phyloP scores from a whole-genome alignment of 2,329 filamentous ascomycete species.

The Calonectria crousiana region DNA sequence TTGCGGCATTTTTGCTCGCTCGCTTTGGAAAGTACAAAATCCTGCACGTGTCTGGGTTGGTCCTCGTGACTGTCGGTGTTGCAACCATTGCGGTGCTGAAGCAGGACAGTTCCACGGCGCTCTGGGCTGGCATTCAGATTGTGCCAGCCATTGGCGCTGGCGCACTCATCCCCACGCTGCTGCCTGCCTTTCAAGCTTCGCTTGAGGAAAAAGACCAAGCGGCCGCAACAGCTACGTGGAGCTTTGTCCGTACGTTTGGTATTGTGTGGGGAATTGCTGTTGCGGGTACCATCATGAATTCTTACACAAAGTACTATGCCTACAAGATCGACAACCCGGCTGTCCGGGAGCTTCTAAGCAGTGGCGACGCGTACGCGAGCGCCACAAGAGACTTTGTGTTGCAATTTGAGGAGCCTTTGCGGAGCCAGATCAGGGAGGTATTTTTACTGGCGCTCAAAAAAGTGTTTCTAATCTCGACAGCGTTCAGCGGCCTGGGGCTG shows the following conservation, averaged over 20 bases:
- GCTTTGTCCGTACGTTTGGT: constrained; percentile 59
- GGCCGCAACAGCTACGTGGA: constrained; percentile 51
- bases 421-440: constrained; percentile 38
- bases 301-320: constrained; percentile 34
- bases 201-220: constrained; percentile 51
- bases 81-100: constrained; percentile 56
- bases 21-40: constrained; percentile 49
- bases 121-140: constrained; percentile 56
- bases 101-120: constrained; percentile 43
- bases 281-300: constrained; percentile 55
- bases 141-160: constrained; percentile 55
- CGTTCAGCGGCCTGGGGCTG: constrained; percentile 35
- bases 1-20: constrained; percentile 45
- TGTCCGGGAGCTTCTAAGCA: constrained; percentile 27
- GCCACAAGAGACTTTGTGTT: constrained; percentile 41
- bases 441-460: constrained; percentile 36
- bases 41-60: constrained; percentile 52
- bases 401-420: constrained; percentile 30
- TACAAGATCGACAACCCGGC: constrained; percentile 33
- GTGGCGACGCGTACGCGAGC: constrained; percentile 44
- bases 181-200: constrained; percentile 56
- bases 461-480: constrained; percentile 38
- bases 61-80: constrained; percentile 52
- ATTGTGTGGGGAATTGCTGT: constrained; percentile 59
- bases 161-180: constrained; percentile 55